A percentile compares a stretch with the other conserved stretches of the same genome.
phyloP scores from a whole-genome alignment of 345 rosid genomes.

The Geranium brycei region DNA sequence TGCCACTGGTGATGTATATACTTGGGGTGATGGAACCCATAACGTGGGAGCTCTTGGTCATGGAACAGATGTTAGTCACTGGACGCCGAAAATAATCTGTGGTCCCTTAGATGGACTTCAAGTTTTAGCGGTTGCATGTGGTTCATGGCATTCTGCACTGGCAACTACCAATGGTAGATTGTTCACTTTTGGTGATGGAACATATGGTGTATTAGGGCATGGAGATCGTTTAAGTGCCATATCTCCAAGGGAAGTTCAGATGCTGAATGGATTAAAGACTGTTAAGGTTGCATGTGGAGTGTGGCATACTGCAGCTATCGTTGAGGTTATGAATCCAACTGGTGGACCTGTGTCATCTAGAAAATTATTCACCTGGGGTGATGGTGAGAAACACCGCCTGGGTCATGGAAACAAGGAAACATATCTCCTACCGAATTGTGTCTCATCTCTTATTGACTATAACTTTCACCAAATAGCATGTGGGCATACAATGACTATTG shows the following conservation, averaged over 20 bases:
- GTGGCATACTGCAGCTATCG: constrained; percentile 96
- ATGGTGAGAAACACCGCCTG: constrained; percentile 73
- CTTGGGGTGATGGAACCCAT: too few species aligned
- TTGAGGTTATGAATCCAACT: constrained; percentile 53
- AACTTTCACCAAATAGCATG: constrained; percentile 81
- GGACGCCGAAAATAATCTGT: too few species aligned
- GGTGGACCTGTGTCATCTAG: constrained; percentile 41
- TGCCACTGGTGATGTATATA: too few species aligned
- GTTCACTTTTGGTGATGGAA: constrained; percentile 91
- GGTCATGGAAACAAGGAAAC: constrained; percentile 90
- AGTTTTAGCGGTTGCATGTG: too few species aligned
- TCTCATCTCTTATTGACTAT: constrained; percentile 78
- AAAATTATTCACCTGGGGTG: constrained; percentile 98
- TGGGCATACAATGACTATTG: constrained; percentile 74
- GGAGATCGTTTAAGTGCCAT: constrained; percentile 67
- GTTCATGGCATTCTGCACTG: constrained; percentile 35
- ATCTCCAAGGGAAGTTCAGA: constrained; percentile 68
- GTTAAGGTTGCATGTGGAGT: constrained; percentile 84
- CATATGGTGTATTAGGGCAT: constrained; percentile 79
- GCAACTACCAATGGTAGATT: constrained; percentile 66
- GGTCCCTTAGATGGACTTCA: too few species aligned
- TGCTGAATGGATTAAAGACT: constrained; percentile 55
- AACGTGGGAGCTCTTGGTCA: too few species aligned
- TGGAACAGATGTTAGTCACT: too few species aligned
- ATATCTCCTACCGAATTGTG: constrained; percentile 69